Percentiles rank a stretch among this genome's conserved stretches.
Evolutionary conservation across 73 alveolate species (phyloP).

Genomic region (Blepharisma stoltei): DNA sequence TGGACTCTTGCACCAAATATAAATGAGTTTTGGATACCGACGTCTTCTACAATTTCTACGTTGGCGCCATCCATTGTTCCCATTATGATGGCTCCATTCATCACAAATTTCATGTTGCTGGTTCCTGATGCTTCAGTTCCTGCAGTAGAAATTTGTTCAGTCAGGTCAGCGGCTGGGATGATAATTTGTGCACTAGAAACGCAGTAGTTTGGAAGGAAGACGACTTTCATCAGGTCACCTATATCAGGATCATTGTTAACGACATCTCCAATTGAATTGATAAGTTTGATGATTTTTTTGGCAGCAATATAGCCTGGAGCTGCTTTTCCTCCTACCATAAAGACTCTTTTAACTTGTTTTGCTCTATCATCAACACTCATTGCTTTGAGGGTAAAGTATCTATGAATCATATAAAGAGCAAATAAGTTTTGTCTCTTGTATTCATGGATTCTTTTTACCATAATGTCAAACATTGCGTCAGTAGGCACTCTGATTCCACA

Average conservation of each 20-base stretch:
- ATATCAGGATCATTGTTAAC: conserved; percentile 24
- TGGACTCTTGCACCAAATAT: conserved; percentile 67
- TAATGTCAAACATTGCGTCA: conserved; percentile 25
- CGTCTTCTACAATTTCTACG: conserved; percentile 96
- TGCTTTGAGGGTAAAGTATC: conserved; percentile 47
- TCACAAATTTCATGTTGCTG: conserved; percentile 78
- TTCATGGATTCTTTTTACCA: conserved; percentile 97
- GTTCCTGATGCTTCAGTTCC: conserved; percentile 96
- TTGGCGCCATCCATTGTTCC: conserved; percentile 99
- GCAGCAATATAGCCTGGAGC: conserved; percentile 94
- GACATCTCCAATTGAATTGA: conserved; percentile 2
- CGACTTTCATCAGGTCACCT: conserved; percentile 65
- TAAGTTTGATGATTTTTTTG: conserved; percentile 23
- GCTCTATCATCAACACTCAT: conserved; percentile 40
- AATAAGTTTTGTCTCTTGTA: conserved; percentile 95
- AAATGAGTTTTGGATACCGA: conserved; percentile 88
- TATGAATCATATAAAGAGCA: conserved; percentile 62
- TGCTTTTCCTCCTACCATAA: conserved; percentile 96
- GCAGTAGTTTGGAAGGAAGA: conserved; percentile 92
- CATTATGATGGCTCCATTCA: conserved; percentile 95
- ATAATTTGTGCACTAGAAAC: conserved; percentile 93
- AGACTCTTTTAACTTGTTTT: conserved; percentile 57
- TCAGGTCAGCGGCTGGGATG: conserved; percentile 98
- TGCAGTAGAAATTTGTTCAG: conserved; percentile 97
- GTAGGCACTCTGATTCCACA: conserved; percentile 46